Evolutionary conservation across 1,139 yeast species (phyloP).

Genomic region (Candida gigantensis): DNA sequence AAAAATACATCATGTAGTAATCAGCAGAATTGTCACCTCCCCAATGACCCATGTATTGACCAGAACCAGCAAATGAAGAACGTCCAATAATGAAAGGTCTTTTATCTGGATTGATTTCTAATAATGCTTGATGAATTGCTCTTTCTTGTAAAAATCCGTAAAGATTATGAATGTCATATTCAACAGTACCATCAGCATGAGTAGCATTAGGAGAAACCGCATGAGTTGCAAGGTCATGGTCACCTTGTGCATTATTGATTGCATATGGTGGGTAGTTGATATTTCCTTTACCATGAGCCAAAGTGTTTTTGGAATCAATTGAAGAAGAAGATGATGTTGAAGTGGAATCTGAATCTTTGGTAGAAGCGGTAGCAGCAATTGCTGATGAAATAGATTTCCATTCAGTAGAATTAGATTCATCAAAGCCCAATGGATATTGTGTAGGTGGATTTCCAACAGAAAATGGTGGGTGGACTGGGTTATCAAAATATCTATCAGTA

Average conservation of each 20-base stretch:
- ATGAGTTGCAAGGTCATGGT: slow-evolving; percentile 28
- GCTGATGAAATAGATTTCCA: slow-evolving; percentile 19
- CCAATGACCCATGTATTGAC: slow-evolving; percentile 24
- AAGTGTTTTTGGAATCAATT: slow-evolving; percentile 20
- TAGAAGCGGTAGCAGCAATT: slow-evolving; percentile 16
- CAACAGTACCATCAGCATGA: slow-evolving; percentile 30
- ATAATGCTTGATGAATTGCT: slow-evolving; percentile 21
- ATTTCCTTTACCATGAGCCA: slow-evolving; percentile 28
- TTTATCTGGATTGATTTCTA: slow-evolving; percentile 19
- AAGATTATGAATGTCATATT: slow-evolving; percentile 27
- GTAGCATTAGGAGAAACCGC: slow-evolving; percentile 32
- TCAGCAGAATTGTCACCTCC: slow-evolving; percentile 26
- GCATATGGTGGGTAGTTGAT: slow-evolving; percentile 36
- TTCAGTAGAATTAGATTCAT: slow-evolving; percentile 22
- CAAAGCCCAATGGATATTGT: slow-evolving; percentile 22
- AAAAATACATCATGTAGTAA: slow-evolving; percentile 22
- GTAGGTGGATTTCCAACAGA: slow-evolving; percentile 18
- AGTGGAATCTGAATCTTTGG: slow-evolving; percentile 16
- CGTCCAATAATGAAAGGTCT: slow-evolving; percentile 24
- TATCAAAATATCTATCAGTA: slow-evolving; percentile 18
- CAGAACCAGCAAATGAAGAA: slow-evolving; percentile 23
- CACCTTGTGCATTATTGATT: slow-evolving; percentile 24
- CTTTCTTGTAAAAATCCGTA: slow-evolving; percentile 22
- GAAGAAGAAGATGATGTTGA: slow-evolving; percentile 18
- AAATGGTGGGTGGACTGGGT: slow-evolving; percentile 26